A percentile compares a stretch with the other conserved stretches of the same genome.
Conservation (phyloP, 2,329 filamentous ascomycete species). For the Fusarium albidum region DNA sequence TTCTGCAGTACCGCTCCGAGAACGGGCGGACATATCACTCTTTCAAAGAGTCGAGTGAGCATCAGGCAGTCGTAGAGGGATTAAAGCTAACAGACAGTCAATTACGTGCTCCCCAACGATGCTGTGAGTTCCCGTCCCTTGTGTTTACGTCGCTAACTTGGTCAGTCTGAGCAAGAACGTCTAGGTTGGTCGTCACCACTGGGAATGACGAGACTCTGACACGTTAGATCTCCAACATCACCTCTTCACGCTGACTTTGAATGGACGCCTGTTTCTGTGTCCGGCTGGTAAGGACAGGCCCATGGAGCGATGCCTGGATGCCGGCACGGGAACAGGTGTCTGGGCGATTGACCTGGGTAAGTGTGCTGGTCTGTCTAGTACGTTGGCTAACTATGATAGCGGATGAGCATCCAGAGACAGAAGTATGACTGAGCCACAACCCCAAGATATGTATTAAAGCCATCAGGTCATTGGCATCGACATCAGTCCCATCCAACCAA, state of each 20-base stretch:
- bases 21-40: slow-evolving; percentile 51
- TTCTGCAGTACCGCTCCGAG: slow-evolving; percentile 47
- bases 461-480: slow-evolving; percentile 49
- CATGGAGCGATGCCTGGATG: slow-evolving; percentile 49
- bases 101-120: slow-evolving; percentile 44
- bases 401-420: slow-evolving; percentile 42
- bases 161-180: slow-evolving; percentile 43
- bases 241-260: slow-evolving; percentile 44
- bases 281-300: slow-evolving; percentile 37
- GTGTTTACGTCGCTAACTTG: slow-evolving; percentile 20
- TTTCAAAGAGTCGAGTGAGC: slow-evolving; percentile 42
- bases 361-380: neutral
- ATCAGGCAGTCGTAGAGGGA: fast-evolving
- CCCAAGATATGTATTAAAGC: neutral
- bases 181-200: slow-evolving; percentile 32
- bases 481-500: slow-evolving; percentile 53
- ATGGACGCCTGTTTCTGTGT: slow-evolving; percentile 40
- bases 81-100: slow-evolving; percentile 18
- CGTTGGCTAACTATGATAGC: slow-evolving; percentile 28
- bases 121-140: slow-evolving; percentile 28
- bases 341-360: slow-evolving; percentile 56
- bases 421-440: slow-evolving; percentile 16
- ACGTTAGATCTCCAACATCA: slow-evolving; percentile 47
- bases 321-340: slow-evolving; percentile 58
- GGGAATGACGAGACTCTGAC: neutral